These are phyloP conservation scores for Boletus rubescentipes DNA, from an alignment of 768 basidiomycete species.

Conservation along the genomic window DNA sequence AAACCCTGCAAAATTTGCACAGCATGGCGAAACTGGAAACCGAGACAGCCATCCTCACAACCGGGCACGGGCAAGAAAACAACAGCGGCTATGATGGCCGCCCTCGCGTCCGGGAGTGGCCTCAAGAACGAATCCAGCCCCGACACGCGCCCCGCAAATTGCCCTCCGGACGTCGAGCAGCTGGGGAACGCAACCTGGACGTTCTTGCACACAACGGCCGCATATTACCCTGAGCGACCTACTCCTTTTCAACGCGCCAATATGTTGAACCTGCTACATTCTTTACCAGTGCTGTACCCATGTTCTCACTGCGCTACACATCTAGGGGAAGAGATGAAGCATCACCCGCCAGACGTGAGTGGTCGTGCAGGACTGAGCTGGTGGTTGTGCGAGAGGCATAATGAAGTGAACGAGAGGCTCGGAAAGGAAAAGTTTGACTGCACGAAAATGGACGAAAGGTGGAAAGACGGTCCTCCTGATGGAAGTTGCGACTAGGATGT, in stretches of 20 bases:
- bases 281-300: constrained; percentile 84
- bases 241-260: constrained; percentile 71
- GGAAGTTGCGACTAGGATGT: constrained; percentile 78
- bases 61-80: constrained; percentile 31
- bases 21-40: constrained; percentile 72
- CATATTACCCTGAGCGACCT: constrained; percentile 90
- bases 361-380: constrained; percentile 63
- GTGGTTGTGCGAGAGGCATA: constrained; percentile 93
- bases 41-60: constrained; percentile 33
- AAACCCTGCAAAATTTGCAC: constrained; percentile 94
- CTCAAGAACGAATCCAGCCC: constrained; percentile 29
- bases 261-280: constrained; percentile 78
- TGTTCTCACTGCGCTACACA: constrained; percentile 84
- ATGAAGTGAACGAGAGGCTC: constrained; percentile 84
- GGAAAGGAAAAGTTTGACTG: constrained; percentile 88
- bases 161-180: constrained; percentile 87
- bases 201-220: constrained; percentile 92
- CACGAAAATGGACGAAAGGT: constrained; percentile 76
- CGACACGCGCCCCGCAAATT: constrained; percentile 55
- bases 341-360: constrained; percentile 75
- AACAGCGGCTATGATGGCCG: constrained; percentile 34
- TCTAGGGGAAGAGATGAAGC: constrained; percentile 67
- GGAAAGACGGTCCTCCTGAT: constrained; percentile 88
- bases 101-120: constrained; percentile 31
- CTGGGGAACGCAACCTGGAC: constrained; percentile 95